Percentiles rank a stretch among this genome's conserved stretches.
Conservation (phyloP, 305 asterid species). For the Fraxinus xanthoxyloides region DNA sequence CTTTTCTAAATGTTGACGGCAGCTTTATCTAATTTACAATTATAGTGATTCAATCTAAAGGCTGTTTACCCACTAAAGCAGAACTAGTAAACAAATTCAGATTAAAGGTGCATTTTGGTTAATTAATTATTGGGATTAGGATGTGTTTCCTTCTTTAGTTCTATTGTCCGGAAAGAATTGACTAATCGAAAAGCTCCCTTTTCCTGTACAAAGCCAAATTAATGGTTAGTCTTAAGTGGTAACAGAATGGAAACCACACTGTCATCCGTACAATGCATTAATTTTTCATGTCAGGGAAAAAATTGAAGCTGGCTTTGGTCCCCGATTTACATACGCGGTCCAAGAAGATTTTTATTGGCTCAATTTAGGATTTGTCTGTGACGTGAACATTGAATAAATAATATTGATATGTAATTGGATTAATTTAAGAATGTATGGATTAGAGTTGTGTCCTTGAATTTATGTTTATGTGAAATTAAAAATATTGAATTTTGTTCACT, state of each 20-base stretch:
- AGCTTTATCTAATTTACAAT: slow-evolving; percentile 19
- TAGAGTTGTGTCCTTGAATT: no score
- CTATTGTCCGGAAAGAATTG: not conserved
- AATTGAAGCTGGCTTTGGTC: not conserved
- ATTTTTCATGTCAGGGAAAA: not conserved
- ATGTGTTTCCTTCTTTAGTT: not conserved
- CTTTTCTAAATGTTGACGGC: slow-evolving; percentile 10
- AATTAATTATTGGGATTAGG: not conserved
- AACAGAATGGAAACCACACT: not conserved
- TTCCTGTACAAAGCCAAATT: not conserved
- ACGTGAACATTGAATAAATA: not conserved
- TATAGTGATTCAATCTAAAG: not conserved
- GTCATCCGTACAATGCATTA: not conserved
- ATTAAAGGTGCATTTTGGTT: not conserved
- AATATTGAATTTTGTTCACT: no score
- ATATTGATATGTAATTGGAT: not conserved
- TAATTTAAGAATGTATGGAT: not conserved
- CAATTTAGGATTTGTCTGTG: not conserved
- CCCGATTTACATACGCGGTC: not conserved
- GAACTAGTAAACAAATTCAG: not conserved
- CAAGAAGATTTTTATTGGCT: not conserved
- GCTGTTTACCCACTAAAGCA: not conserved
- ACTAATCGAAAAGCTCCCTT: not conserved
- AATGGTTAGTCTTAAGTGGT: not conserved
- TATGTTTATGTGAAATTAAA: no score